Percentiles rank a stretch among this genome's conserved stretches.
Evolutionary conservation across 225 moss, liverwort and hornwort species (phyloP).

Genomic region (Pleurozium schreberi): DNA sequence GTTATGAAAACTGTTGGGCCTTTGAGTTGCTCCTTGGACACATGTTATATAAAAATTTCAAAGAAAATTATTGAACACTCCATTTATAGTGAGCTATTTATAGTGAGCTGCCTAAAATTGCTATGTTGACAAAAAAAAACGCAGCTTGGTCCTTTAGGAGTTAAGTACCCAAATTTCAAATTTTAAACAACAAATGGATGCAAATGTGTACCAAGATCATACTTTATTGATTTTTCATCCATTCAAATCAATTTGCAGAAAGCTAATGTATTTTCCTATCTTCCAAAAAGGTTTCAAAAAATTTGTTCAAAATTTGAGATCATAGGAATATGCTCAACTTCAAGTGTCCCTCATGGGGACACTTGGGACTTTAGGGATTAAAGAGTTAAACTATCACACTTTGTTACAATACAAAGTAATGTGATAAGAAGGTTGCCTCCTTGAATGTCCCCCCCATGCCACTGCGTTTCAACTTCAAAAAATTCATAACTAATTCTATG

Average conservation of each 20-base stretch:
- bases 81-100: too few species aligned
- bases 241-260: background rate
- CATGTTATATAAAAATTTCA: too few species aligned
- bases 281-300: background rate
- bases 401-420: background rate
- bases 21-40: too few species aligned
- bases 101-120: too few species aligned
- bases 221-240: background rate
- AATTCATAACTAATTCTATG: too few species aligned
- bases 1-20: too few species aligned
- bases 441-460: too few species aligned
- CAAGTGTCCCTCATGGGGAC: fast-evolving
- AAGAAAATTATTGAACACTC: too few species aligned
- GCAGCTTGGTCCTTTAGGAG: too few species aligned
- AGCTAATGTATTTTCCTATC: background rate
- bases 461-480: too few species aligned
- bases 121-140: too few species aligned
- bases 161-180: background rate
- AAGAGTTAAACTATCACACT: background rate
- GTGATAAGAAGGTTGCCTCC: too few species aligned
- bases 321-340: background rate
- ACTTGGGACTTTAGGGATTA: background rate
- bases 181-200: background rate
- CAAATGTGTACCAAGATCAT: background rate
- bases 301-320: background rate